phyloP scores from a whole-genome alignment of 1,139 yeast genomes.

The Hyphopichia fennica region DNA sequence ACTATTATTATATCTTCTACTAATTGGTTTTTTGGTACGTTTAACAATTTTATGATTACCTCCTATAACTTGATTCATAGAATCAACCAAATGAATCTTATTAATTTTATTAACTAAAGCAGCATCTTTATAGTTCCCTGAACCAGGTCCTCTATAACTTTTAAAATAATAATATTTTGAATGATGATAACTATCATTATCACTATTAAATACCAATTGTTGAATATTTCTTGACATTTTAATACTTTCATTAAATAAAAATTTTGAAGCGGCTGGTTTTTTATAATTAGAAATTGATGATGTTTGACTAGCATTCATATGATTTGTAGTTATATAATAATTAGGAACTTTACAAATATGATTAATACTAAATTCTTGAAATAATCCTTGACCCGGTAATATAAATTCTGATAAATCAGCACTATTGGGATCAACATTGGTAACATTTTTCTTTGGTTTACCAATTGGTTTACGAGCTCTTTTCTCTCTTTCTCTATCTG shows the following conservation, averaged over 20 bases:
- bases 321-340: slow-evolving; percentile 37
- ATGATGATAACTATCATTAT: slow-evolving; percentile 34
- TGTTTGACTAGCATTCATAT: slow-evolving; percentile 13
- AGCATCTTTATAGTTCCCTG: slow-evolving; percentile 50
- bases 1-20: slow-evolving; percentile 23
- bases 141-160: slow-evolving; percentile 47
- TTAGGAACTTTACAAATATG: slow-evolving; percentile 46
- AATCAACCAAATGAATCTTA: slow-evolving; percentile 23
- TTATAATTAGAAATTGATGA: slow-evolving; percentile 13
- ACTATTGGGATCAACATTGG: slow-evolving; percentile 39
- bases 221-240: slow-evolving; percentile 37
- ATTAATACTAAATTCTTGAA: slow-evolving; percentile 44
- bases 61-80: slow-evolving; percentile 12
- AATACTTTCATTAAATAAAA: slow-evolving; percentile 22
- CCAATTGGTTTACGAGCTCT: slow-evolving; percentile 27
- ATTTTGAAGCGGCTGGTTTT: slow-evolving; percentile 20
- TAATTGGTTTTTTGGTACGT: slow-evolving; percentile 13
- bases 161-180: slow-evolving; percentile 43
- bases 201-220: slow-evolving; percentile 36
- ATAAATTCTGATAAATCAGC: slow-evolving; percentile 42
- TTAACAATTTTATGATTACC: slow-evolving; percentile 17
- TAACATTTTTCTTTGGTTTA: slow-evolving; percentile 31
- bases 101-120: slow-evolving; percentile 43
- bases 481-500: slow-evolving; percentile 9
- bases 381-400: slow-evolving; percentile 47